Evolutionary conservation across 106 monocot genomes (phyloP).

Genomic region (Narthecium ossifragum): DNA sequence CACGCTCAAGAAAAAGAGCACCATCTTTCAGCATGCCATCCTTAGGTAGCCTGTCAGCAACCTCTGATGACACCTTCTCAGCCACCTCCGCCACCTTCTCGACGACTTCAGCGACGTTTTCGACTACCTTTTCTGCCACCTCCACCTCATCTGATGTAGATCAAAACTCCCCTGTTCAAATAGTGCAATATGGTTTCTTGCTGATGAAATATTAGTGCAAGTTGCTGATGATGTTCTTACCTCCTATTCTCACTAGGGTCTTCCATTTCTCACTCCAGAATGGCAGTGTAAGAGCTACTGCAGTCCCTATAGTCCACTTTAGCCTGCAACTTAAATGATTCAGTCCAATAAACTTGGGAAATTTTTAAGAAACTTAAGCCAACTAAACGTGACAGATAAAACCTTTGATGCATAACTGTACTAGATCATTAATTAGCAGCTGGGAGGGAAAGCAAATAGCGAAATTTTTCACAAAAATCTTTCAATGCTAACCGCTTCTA

Average conservation of each 20-base stretch:
- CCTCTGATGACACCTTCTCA: conserved; percentile 41
- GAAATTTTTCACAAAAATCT: neutral
- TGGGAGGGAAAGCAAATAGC: neutral
- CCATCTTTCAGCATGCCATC: conserved; percentile 32
- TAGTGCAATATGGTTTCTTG: neutral
- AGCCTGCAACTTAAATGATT: conserved; percentile 16
- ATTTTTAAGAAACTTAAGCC: neutral
- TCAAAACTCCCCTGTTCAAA: neutral
- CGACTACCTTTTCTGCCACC: conserved; percentile 22
- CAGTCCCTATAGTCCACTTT: conserved; percentile 32
- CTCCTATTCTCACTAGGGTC: conserved; percentile 30
- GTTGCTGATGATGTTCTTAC: conserved; percentile 8
- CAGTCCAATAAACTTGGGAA: neutral
- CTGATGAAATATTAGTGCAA: neutral
- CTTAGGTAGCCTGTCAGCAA: conserved; percentile 31
- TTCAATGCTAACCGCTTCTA: neutral
- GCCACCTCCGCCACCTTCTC: conserved; percentile 35
- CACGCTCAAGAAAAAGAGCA: conserved; percentile 20
- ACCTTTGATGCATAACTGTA: no score
- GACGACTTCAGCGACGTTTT: conserved; percentile 28
- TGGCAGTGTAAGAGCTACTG: conserved; percentile 22
- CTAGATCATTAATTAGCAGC: neutral
- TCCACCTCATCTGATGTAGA: conserved; percentile 33
- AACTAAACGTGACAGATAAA: no score
- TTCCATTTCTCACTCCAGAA: conserved; percentile 37